These are phyloP conservation scores for Casuarina cunninghamiana DNA, from an alignment of 306 rosid species.

Conservation along the genomic window DNA sequence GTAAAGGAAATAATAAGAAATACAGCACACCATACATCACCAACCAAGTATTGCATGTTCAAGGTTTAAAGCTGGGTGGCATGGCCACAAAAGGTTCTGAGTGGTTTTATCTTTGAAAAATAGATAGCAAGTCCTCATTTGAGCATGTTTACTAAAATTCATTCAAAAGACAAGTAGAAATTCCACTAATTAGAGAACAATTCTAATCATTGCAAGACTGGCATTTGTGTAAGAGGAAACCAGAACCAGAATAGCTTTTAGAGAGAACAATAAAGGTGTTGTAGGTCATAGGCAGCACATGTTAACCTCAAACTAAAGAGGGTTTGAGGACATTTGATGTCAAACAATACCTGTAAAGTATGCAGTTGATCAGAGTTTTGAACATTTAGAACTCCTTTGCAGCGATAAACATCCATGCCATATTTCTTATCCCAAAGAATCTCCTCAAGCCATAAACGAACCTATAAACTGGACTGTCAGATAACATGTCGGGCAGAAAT, in stretches of 20 bases:
- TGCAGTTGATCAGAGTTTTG: conserved; percentile 74
- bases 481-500: conserved; percentile 13
- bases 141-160: neutral
- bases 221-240: neutral
- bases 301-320: conserved; percentile 12
- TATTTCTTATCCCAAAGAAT: conserved; percentile 95
- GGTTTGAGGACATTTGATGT: neutral
- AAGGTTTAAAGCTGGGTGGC: too few relatives aligned
- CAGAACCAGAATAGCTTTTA: neutral
- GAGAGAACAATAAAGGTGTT: neutral
- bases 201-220: neutral
- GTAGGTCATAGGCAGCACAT: neutral
- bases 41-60: too few relatives aligned
- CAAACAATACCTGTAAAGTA: conserved; percentile 71
- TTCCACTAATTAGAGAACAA: too few relatives aligned
- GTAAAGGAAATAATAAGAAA: too few relatives aligned
- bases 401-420: conserved; percentile 90
- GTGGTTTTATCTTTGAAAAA: too few relatives aligned
- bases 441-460: conserved; percentile 86
- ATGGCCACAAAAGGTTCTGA: too few relatives aligned
- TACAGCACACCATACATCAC: too few relatives aligned
- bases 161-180: neutral
- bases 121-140: neutral
- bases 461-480: conserved; percentile 36
- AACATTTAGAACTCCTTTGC: conserved; percentile 74